A percentile compares a stretch with the other conserved stretches of the same genome.
These are phyloP conservation scores for Salix koriyanagi DNA, from an alignment of 345 rosid genomes.

Conservation along the genomic window DNA sequence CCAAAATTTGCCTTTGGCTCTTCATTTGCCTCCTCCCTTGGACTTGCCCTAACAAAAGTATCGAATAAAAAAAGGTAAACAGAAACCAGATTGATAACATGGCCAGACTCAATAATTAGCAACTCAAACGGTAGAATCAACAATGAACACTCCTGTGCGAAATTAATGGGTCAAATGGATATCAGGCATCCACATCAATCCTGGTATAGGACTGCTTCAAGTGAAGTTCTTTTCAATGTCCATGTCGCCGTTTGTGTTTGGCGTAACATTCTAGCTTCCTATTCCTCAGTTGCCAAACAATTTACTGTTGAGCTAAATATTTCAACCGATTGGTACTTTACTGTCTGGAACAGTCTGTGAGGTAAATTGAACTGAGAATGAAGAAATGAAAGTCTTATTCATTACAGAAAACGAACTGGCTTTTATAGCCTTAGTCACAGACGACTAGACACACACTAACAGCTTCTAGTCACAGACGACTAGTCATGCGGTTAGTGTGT, in stretches of 20 bases:
- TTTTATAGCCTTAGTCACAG: no score
- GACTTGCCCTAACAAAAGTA: no score
- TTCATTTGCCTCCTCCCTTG: no score
- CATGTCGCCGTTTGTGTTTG: not conserved
- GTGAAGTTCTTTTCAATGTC: not conserved
- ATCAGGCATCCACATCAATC: slow-evolving; percentile 36
- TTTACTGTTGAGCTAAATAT: slow-evolving; percentile 42
- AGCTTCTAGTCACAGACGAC: no score
- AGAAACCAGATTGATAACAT: not conserved
- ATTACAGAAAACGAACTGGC: no score
- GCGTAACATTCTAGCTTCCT: not conserved
- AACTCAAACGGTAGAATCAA: slow-evolving; percentile 31
- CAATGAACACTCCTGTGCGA: slow-evolving; percentile 32
- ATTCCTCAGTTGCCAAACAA: slow-evolving; percentile 43
- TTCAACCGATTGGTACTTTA: no score
- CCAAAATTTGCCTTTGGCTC: no score
- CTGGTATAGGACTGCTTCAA: slow-evolving; percentile 37
- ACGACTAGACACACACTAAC: no score
- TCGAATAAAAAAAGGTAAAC: not conserved
- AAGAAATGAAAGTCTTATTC: no score
- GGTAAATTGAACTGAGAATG: no score
- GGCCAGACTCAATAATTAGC: slow-evolving; percentile 6
- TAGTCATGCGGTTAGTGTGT: no score
- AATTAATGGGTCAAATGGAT: slow-evolving; percentile 27
- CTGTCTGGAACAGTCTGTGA: not conserved